A percentile compares a stretch with the other conserved stretches of the same genome.
These are phyloP conservation scores for Apiotrichum sp. DNA, from an alignment of 1,284 basidiomycete species.

Conservation along the genomic window DNA sequence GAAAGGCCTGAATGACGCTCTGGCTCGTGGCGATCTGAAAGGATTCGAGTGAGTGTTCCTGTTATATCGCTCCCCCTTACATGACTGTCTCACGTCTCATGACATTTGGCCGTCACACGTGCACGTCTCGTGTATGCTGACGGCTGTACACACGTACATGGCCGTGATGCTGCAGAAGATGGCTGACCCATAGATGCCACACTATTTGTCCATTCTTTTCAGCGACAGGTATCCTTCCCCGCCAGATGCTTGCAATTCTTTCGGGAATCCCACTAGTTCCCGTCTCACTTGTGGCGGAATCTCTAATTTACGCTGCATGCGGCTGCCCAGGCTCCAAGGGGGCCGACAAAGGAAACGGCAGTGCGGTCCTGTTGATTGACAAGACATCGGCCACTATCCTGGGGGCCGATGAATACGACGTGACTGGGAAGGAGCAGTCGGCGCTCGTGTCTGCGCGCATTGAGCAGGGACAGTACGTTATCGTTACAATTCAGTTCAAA, in stretches of 20 bases:
- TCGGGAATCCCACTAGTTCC: constrained; percentile 12
- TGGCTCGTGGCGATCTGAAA: constrained; percentile 1
- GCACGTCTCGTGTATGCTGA: too few species aligned
- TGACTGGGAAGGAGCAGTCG: not conserved
- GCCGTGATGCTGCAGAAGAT: not conserved
- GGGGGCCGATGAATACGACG: constrained; percentile 7
- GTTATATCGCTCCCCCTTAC: too few species aligned
- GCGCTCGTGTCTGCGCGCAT: not conserved
- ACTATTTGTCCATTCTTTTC: constrained; percentile 27
- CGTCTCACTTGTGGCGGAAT: constrained; percentile 2
- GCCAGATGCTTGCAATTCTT: constrained; percentile 3
- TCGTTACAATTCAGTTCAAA: too few species aligned
- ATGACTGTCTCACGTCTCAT: too few species aligned
- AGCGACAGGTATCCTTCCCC: constrained; percentile 5
- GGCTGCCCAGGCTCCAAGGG: not conserved
- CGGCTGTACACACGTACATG: too few species aligned
- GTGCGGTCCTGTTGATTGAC: constrained; percentile 12
- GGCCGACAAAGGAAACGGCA: not conserved
- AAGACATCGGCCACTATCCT: constrained; percentile 1
- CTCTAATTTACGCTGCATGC: constrained; percentile 5
- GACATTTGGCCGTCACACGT: too few species aligned
- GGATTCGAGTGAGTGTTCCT: constrained; percentile 16
- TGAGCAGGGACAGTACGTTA: constrained; percentile 1
- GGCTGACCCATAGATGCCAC: constrained; percentile 16
- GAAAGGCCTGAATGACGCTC: constrained; percentile 13